Evolutionary conservation across 768 basidiomycete genomes (phyloP), one percentile per base, ranked within the genome.

Genomic region (Lactifluus subvellereus): DNA sequence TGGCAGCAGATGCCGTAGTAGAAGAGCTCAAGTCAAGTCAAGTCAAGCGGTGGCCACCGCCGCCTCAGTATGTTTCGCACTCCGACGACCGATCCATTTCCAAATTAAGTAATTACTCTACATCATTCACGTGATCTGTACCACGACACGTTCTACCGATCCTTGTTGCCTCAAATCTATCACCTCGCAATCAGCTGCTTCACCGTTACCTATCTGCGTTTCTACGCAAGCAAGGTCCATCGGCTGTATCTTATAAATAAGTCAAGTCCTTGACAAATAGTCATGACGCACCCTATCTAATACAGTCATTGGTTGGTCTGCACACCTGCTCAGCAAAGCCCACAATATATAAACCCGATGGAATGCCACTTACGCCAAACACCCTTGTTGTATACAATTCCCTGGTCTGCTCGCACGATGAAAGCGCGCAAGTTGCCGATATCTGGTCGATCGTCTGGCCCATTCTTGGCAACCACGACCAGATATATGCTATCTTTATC

Each of bases 291-390:
- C 90, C 78, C 83, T 83, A 68, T 83, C 82, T 57, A 94, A 72
- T 3, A 89, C 87, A 27, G 93, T 86, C 83, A 96, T 91, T 2
- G 96, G 94, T 78, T 97, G 94, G 75, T 98, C 94, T 95, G 49
- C 27, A 40, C 40, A 10, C 16, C 30, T 42, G 5, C 43, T 59
- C 43, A 59, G 57, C 48, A 37, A 10, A 1, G 42, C n/a, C 6
- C 10, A 30, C 32, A 18, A 33, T 2, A 11, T 18, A 48, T 10
- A 27, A 45, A 52, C 40, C 13, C 8, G 10, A 49, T 40, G 10
- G 37, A 49, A 42, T 8, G 60, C 47, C 22, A 87, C 94, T 81
- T 68, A 96, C 93, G 95, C 95, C 97, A 98, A 48, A 93, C 77
- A 3, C 84, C 91, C 2, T 80, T 82, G 66, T 87, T 77, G 72